Evolutionary conservation across 306 rosid genomes (phyloP).

Genomic region (Adenanthera pavonina): DNA sequence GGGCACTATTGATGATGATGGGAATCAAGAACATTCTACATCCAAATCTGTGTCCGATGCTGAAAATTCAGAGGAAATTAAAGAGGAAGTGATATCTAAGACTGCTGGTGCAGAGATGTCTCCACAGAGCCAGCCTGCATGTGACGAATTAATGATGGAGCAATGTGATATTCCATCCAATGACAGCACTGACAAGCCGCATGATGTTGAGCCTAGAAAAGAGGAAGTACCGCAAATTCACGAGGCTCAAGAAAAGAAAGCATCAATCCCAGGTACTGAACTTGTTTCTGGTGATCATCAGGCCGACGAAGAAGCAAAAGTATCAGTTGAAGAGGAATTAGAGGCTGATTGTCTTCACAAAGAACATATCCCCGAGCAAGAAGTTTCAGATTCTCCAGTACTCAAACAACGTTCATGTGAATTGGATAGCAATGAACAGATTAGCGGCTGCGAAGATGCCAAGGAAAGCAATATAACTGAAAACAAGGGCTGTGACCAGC

Average conservation of each 20-base stretch:
- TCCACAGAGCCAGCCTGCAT: slow-evolving; percentile 11
- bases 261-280: slow-evolving; percentile 41
- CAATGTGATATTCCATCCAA: slow-evolving; percentile 34
- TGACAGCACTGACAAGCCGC: slow-evolving; percentile 27
- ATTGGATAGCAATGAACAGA: slow-evolving; percentile 31
- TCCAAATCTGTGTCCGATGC: slow-evolving; percentile 34
- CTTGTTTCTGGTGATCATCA: slow-evolving; percentile 42
- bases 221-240: slow-evolving; percentile 43
- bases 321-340: slow-evolving; percentile 29
- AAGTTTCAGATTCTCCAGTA: slow-evolving; percentile 33
- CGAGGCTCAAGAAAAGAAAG: slow-evolving; percentile 37
- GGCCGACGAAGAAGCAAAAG: slow-evolving; percentile 42
- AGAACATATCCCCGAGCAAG: slow-evolving; percentile 32
- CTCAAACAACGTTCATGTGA: slow-evolving; percentile 31
- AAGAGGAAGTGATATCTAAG: neutral
- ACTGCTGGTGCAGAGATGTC: neutral
- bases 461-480: slow-evolving; percentile 40
- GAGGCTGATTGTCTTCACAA: slow-evolving; percentile 29
- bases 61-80: neutral
- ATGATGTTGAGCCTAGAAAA: slow-evolving; percentile 34
- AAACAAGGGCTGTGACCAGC: slow-evolving; percentile 32
- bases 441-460: slow-evolving; percentile 24
- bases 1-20: slow-evolving; percentile 36
- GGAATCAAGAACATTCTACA: slow-evolving; percentile 44
- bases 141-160: slow-evolving; percentile 13